phyloP scores from a whole-genome alignment of 2,329 filamentous ascomycete species.

The Paecilomyces sp. region DNA sequence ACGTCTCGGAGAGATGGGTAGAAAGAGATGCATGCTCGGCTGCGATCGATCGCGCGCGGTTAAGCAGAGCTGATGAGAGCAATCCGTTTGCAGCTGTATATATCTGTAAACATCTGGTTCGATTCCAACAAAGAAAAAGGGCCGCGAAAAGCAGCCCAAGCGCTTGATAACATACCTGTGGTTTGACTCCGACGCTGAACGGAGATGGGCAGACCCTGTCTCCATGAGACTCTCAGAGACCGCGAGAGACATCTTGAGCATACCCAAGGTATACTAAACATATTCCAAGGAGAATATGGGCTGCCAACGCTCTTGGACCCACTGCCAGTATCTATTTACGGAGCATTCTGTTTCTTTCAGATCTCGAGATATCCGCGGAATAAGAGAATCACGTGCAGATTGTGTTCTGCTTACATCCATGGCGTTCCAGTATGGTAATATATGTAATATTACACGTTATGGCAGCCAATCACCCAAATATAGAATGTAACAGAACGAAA shows the following conservation, averaged over 20 bases:
- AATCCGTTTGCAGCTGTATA: constrained; percentile 17
- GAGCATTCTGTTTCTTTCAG: background rate
- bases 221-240: constrained; percentile 24
- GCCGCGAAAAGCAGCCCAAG: background rate
- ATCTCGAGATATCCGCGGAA: background rate
- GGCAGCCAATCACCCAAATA: background rate
- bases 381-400: background rate
- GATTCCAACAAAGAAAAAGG: background rate
- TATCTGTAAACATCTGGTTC: constrained; percentile 7
- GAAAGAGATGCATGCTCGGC: constrained; percentile 50
- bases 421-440: background rate
- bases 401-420: background rate
- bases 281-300: constrained; percentile 17
- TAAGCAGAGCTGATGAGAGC: constrained; percentile 50
- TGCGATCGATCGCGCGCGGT: constrained; percentile 48
- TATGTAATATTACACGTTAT: background rate
- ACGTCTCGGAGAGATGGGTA: constrained; percentile 45
- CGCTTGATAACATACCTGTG: constrained; percentile 17
- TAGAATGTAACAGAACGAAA: constrained; percentile 1
- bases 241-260: constrained; percentile 42
- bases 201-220: constrained; percentile 11
- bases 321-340: background rate
- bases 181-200: constrained; percentile 18
- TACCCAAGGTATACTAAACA: constrained; percentile 37
- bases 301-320: background rate